phyloP scores from a whole-genome alignment of 1,139 yeast species.

The Sugiyamaella japonica region DNA sequence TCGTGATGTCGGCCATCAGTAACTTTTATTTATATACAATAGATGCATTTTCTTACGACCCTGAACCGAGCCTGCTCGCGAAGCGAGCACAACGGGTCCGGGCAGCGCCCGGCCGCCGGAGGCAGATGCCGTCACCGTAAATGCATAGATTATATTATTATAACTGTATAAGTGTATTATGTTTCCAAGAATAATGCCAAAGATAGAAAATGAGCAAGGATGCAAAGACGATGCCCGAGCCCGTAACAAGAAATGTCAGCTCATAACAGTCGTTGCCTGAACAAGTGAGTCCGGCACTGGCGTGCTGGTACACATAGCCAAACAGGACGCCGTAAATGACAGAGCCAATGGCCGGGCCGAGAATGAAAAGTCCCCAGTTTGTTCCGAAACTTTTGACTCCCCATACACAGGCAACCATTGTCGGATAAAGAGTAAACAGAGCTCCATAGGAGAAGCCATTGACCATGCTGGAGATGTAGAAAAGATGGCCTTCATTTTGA shows the following conservation, averaged over 20 bases:
- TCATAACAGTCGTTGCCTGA: slow-evolving; percentile 33
- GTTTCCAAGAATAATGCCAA: slow-evolving; percentile 29
- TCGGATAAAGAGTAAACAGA: slow-evolving; percentile 79
- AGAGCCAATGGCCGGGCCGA: slow-evolving; percentile 89
- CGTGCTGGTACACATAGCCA: slow-evolving; percentile 61
- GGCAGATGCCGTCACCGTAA: no score
- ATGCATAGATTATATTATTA: slow-evolving; percentile 10
- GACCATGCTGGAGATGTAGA: slow-evolving; percentile 48
- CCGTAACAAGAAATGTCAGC: slow-evolving; percentile 30
- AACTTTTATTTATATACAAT: slow-evolving; percentile 10
- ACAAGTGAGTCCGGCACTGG: slow-evolving; percentile 22
- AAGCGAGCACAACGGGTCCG: no score
- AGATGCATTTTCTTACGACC: not conserved
- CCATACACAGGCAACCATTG: slow-evolving; percentile 80
- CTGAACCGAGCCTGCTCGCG: not conserved
- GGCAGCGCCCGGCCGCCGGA: no score
- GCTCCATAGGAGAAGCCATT: slow-evolving; percentile 83
- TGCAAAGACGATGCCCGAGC: slow-evolving; percentile 28
- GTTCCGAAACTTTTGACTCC: slow-evolving; percentile 89
- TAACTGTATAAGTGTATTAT: slow-evolving; percentile 20
- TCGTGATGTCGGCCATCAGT: slow-evolving; percentile 35
- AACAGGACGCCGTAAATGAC: slow-evolving; percentile 68
- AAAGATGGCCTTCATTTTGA: slow-evolving; percentile 27
- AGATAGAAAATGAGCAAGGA: slow-evolving; percentile 23
- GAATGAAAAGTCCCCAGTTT: slow-evolving; percentile 88